Percentiles rank a stretch among this genome's conserved stretches.
These are phyloP conservation scores for Amborella trichopoda DNA, from an alignment of 164 flowering plant genomes.

Conservation along the genomic window DNA sequence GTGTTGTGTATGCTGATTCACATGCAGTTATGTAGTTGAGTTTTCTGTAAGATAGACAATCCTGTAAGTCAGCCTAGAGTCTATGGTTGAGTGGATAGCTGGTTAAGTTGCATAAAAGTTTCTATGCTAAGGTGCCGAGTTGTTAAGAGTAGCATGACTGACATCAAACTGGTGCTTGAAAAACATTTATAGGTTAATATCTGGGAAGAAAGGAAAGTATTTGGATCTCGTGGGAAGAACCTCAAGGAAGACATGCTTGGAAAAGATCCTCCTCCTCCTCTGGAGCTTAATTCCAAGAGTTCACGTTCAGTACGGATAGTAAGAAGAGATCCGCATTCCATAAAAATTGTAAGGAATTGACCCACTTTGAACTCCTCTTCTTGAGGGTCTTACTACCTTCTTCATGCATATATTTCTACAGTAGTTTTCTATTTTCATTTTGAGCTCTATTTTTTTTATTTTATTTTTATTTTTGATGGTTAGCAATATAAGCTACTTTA, in stretches of 20 bases:
- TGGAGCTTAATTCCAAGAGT: slow-evolving; percentile 69
- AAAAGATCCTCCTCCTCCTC: slow-evolving; percentile 55
- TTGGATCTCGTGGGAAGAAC: slow-evolving; percentile 65
- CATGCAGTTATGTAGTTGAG: no score
- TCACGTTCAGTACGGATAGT: slow-evolving; percentile 64
- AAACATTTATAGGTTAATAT: slow-evolving; percentile 44
- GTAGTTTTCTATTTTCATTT: background rate
- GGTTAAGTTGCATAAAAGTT: no score
- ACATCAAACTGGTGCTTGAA: slow-evolving; percentile 1
- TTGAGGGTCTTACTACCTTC: no score
- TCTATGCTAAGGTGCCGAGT: no score
- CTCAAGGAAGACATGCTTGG: slow-evolving; percentile 77
- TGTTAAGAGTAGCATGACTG: no score
- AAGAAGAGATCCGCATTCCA: slow-evolving; percentile 74
- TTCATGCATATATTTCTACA: background rate
- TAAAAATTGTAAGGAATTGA: slow-evolving; percentile 81
- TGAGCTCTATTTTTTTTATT: slow-evolving; percentile 1
- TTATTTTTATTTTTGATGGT: background rate
- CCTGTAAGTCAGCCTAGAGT: no score
- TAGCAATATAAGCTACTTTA: background rate
- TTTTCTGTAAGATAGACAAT: no score
- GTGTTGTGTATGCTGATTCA: no score
- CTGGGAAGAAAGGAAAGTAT: slow-evolving; percentile 94
- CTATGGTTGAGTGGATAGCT: no score
- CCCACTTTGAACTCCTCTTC: no score